A percentile compares a stretch with the other conserved stretches of the same genome.
These are phyloP conservation scores for Fonsecaea nubica DNA, from an alignment of 2,329 filamentous ascomycete species.

Conservation along the genomic window DNA sequence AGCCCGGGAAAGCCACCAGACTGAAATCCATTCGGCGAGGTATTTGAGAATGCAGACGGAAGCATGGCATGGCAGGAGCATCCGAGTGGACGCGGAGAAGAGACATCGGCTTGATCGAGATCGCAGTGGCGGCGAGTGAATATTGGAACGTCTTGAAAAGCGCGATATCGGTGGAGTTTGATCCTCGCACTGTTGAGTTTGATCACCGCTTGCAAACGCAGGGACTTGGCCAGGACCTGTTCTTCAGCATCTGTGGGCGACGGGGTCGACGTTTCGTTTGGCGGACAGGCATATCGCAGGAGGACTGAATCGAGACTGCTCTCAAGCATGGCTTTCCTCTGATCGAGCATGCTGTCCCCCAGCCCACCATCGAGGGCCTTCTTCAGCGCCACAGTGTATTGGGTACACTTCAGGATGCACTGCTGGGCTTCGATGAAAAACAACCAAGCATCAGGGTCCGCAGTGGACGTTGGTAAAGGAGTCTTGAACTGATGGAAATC, in stretches of 20 bases:
- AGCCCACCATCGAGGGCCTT: slow-evolving; percentile 11
- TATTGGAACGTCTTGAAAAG: slow-evolving; percentile 21
- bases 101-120: slow-evolving; percentile 8
- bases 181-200: slow-evolving; percentile 27
- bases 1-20: slow-evolving; percentile 5
- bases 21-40: slow-evolving; percentile 6
- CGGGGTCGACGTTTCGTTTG: slow-evolving; percentile 4
- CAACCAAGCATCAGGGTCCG: slow-evolving; percentile 21
- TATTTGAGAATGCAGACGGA: slow-evolving; percentile 11
- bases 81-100: not conserved
- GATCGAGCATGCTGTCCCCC: slow-evolving; percentile 2
- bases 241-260: slow-evolving; percentile 10
- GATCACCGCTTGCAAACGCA: slow-evolving; percentile 20
- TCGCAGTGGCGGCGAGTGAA: slow-evolving; percentile 25
- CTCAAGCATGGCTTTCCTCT: slow-evolving; percentile 14
- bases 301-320: slow-evolving; percentile 11
- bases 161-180: slow-evolving; percentile 26
- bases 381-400: slow-evolving; percentile 24
- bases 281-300: slow-evolving; percentile 3
- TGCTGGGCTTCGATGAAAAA: slow-evolving; percentile 26
- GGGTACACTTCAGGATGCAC: slow-evolving; percentile 21
- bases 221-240: slow-evolving; percentile 14
- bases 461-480: not conserved
- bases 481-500: slow-evolving; percentile 19
- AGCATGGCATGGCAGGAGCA: slow-evolving; percentile 11